Conservation (phyloP, 768 basidiomycete genomes). For the Pholiota molesta region DNA sequence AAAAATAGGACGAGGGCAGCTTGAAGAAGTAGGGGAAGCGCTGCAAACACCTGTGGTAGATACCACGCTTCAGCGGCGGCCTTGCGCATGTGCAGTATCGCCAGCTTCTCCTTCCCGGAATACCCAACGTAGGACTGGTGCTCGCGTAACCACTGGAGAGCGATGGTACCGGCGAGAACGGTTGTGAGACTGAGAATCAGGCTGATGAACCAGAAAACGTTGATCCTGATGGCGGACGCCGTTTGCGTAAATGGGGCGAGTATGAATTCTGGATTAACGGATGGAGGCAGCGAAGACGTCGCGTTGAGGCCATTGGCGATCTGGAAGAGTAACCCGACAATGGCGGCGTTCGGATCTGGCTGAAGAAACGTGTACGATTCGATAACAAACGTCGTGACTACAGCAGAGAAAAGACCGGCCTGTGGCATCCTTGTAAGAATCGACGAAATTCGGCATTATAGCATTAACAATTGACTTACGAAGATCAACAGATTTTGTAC, state of each 20-base stretch:
- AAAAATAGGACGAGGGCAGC: conserved; percentile 20
- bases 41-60: conserved; percentile 9
- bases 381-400: conserved; percentile 7
- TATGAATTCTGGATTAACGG: not conserved
- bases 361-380: conserved; percentile 4
- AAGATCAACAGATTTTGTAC: conserved; percentile 24
- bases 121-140: not conserved
- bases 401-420: conserved; percentile 6
- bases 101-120: not conserved
- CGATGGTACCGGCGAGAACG: conserved; percentile 11
- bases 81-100: conserved; percentile 3
- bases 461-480: conserved; percentile 9
- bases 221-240: conserved; percentile 4
- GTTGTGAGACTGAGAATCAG: conserved; percentile 14
- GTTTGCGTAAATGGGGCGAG: not conserved
- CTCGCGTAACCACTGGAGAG: conserved; percentile 14
- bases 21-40: conserved; percentile 5
- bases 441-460: not conserved
- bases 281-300: not conserved
- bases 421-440: not conserved
- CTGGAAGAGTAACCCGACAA: not conserved
- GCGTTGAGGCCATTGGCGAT: not conserved
- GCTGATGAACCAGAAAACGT: conserved; percentile 13
- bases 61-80: conserved; percentile 2
- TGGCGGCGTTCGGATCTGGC: conserved; percentile 2